phyloP scores from a whole-genome alignment of 768 basidiomycete genomes.

The Porphyrellus cyaneotinctus region DNA sequence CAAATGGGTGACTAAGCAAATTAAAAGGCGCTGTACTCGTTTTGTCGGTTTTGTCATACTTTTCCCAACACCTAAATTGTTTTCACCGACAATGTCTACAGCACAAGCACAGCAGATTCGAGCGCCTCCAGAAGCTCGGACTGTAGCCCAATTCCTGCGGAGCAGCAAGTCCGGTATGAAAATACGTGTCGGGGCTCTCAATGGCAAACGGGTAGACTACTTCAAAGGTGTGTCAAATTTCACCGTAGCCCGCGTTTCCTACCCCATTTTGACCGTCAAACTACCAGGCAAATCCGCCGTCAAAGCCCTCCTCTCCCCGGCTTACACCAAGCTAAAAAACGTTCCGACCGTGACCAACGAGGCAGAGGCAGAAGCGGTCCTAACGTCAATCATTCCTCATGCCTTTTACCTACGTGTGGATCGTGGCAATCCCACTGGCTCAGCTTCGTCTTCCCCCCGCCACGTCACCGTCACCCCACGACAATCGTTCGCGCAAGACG shows the following conservation, averaged over 20 bases:
- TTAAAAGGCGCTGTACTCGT: neutral
- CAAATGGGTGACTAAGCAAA: slow-evolving; percentile 13
- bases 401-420: slow-evolving; percentile 94
- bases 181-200: slow-evolving; percentile 82
- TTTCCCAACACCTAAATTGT: too few species aligned
- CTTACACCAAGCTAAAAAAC: slow-evolving; percentile 85
- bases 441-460: slow-evolving; percentile 67
- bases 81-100: slow-evolving; percentile 31
- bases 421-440: slow-evolving; percentile 49
- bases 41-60: too few species aligned
- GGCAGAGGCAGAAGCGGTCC: slow-evolving; percentile 63
- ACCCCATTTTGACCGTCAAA: neutral
- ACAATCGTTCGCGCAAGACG: slow-evolving; percentile 71
- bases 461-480: slow-evolving; percentile 70
- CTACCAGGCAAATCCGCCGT: slow-evolving; percentile 82
- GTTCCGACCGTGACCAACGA: slow-evolving; percentile 71
- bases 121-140: slow-evolving; percentile 76
- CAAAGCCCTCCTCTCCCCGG: slow-evolving; percentile 87
- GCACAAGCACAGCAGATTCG: slow-evolving; percentile 68
- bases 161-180: slow-evolving; percentile 86
- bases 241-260: neutral
- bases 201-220: slow-evolving; percentile 94
- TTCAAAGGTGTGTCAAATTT: slow-evolving; percentile 75
- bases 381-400: slow-evolving; percentile 69
- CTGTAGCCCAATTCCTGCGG: slow-evolving; percentile 83